Evolutionary conservation across 2,329 filamentous ascomycete species (phyloP), one percentile per base, ranked within the genome.

Genomic region (Sporothrix euskadiensis): DNA sequence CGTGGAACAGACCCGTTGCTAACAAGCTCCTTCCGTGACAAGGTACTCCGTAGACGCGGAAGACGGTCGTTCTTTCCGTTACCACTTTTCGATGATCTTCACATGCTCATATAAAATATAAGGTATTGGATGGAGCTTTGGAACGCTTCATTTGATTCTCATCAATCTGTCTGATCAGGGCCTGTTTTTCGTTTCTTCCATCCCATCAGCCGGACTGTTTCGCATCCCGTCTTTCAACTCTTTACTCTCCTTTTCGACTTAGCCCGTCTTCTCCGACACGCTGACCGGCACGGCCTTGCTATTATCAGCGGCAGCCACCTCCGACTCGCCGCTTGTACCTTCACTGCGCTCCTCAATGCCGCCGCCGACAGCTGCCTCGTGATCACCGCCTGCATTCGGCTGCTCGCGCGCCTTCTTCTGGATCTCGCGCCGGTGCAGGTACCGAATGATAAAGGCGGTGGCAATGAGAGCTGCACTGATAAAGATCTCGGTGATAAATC

Each of bases 401-500:
- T 52, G 22, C 5, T 22, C 61, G 39, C 61, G 61, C 39, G 22
- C 32, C 47, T 68, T 68, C 16, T 35, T 14, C 10, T 57, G 49
- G 3, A 59, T 54, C 76, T 88, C 84, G n/a, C 81, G 79, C 26
- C 81, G 79, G 71, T 88, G 84, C 47, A 87, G 73, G 68, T 81
- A 77, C 3, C 85, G 79, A 32, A 88, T 86, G 0, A 80, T 69
- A 35, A 90, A 82, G 0, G 88, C 81, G 8, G 82, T 87, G 0
- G 77, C 79, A 57, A 90, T 89, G 70, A 91, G 77, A 1, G 81
- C 80, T 0, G 83, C 78, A 0, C 85, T 83, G 49, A 90, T 78
- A 6, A 84, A 82, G 5, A 86, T 80, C 75, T 86, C 85, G 0
- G 88, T 89, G 10, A 88, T 83, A 69, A 86, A 91, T 0, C 89